Conservation (phyloP, 176 grass and related monocot genomes). For the Leersia perrieri region DNA sequence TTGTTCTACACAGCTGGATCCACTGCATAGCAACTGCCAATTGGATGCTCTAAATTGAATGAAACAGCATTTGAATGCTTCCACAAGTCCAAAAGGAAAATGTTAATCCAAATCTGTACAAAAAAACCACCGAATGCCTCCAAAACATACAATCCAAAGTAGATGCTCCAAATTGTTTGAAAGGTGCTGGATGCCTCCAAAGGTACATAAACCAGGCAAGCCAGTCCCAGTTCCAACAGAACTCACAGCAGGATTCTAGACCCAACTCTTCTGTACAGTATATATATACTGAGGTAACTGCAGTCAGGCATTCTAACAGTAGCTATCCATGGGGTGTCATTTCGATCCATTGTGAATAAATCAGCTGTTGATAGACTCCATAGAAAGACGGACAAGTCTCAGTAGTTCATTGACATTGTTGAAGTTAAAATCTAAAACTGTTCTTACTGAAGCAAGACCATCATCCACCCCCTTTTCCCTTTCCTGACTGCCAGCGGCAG, state of each 20-base stretch:
- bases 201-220: background rate
- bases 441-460: constrained; percentile 58
- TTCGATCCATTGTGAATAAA: constrained; percentile 5
- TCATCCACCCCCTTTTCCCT: constrained; percentile 32
- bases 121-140: background rate
- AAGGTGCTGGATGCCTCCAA: constrained; percentile 1
- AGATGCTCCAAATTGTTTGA: background rate
- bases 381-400: constrained; percentile 66
- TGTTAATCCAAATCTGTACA: constrained; percentile 5
- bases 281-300: constrained; percentile 8
- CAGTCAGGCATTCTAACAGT: background rate
- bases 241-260: background rate
- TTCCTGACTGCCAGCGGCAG: constrained; percentile 37
- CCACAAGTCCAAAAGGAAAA: constrained; percentile 12
- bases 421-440: constrained; percentile 78
- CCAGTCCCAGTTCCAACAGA: background rate
- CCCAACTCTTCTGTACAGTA: background rate
- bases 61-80: background rate
- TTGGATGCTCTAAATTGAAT: background rate
- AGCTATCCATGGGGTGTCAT: background rate
- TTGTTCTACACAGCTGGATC: background rate
- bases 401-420: constrained; percentile 69
- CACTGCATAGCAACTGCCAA: background rate
- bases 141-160: background rate
- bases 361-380: constrained; percentile 59